phyloP scores from a whole-genome alignment of 768 basidiomycete species.

The Tulasnella sp. region DNA sequence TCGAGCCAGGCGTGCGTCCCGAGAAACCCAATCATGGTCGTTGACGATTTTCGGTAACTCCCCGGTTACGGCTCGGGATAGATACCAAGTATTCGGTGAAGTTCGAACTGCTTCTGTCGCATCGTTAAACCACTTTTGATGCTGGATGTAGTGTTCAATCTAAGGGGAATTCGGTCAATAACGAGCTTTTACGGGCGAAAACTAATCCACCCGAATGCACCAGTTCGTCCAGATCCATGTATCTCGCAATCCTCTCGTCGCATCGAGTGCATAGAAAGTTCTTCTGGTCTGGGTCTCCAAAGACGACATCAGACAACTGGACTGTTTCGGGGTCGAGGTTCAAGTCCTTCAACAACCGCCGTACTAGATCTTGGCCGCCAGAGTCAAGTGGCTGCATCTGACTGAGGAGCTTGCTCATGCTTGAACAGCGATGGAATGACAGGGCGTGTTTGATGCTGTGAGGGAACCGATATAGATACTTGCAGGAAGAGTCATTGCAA shows the following conservation, averaged over 20 bases:
- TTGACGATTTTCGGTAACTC: background rate
- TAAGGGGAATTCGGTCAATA: background rate
- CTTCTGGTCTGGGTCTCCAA: background rate
- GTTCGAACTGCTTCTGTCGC: background rate
- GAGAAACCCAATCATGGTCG: background rate
- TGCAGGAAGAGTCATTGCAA: background rate
- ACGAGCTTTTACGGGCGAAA: too few relatives aligned
- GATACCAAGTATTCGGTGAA: background rate
- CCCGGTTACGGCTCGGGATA: background rate
- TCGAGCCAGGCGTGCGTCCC: background rate
- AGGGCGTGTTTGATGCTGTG: background rate
- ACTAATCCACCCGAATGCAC: background rate
- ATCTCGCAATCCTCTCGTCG: background rate
- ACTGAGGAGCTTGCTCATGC: background rate
- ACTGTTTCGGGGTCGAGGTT: background rate
- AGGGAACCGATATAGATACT: background rate
- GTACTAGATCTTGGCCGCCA: background rate
- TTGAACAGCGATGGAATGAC: background rate
- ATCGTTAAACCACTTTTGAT: background rate
- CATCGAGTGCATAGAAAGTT: background rate
- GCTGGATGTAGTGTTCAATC: background rate
- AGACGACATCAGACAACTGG: background rate
- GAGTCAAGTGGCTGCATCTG: background rate
- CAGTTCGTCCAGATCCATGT: background rate
- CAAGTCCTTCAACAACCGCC: background rate